These are phyloP conservation scores for Hygrocybe punicea DNA, from an alignment of 768 basidiomycete species.

Conservation along the genomic window DNA sequence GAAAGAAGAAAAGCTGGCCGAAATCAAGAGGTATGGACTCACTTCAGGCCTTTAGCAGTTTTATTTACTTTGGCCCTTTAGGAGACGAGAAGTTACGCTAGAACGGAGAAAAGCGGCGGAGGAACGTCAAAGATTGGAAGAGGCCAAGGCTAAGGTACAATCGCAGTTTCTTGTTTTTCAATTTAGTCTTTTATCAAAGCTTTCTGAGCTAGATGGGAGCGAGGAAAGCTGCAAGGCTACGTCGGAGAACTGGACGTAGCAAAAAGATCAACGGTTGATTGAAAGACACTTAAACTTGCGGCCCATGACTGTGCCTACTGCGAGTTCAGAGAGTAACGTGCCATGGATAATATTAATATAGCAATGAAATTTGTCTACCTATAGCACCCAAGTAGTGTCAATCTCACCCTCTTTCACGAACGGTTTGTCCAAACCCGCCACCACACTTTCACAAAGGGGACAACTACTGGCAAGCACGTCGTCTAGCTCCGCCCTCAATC, in stretches of 20 bases:
- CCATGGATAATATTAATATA: no score
- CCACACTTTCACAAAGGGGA: conserved; percentile 89
- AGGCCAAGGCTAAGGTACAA: conserved; percentile 59
- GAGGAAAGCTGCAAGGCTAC: conserved; percentile 67
- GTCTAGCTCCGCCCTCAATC: conserved; percentile 79
- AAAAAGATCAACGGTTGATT: conserved; percentile 77
- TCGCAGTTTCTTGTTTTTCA: conserved; percentile 1
- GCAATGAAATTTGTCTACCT: no score
- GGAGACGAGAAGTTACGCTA: conserved; percentile 62
- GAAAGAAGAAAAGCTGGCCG: conserved; percentile 72
- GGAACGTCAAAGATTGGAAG: conserved; percentile 64
- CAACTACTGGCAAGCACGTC: conserved; percentile 85
- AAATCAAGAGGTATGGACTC: conserved; percentile 51
- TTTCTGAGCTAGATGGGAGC: conserved; percentile 59
- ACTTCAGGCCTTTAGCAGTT: not conserved
- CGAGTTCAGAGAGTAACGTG: no score
- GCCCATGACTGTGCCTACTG: no score
- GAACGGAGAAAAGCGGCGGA: conserved; percentile 72
- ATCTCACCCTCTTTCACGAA: conserved; percentile 79
- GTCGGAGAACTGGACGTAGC: conserved; percentile 67
- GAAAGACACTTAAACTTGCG: no score
- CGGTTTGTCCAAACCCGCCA: conserved; percentile 80
- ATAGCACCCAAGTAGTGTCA: conserved; percentile 76
- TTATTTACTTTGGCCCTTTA: conserved; percentile 24
- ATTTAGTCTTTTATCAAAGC: not conserved